Evolutionary conservation across 768 basidiomycete species (phyloP), one percentile per base, ranked within the genome.

Genomic region (Suillus spraguei): DNA sequence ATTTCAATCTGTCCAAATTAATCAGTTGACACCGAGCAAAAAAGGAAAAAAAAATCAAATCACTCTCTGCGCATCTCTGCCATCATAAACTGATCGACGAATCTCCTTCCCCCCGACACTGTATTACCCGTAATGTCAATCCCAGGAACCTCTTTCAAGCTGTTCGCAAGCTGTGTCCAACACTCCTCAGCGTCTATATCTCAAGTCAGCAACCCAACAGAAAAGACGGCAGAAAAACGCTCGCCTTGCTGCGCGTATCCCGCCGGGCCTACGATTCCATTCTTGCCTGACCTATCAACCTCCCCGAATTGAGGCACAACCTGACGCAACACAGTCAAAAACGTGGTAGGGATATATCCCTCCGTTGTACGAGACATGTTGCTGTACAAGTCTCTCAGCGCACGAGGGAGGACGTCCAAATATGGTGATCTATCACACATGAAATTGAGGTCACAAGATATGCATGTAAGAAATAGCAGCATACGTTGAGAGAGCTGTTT

Each of bases 291-390:
- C 62, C 80, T 80, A 68, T 80, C 85, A 68, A 82, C 67, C 72
- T 99, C 95, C 4, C 87, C 91, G 69, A 99, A 99, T 77, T 98
- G 97, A 3, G 97, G 97, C 36, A 93, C 88, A 10, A 87, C 85
- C 62, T 85, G 82, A 22, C 96, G 86, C 46, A 99, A 78, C 11
- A 85, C 79, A 22, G 81, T 78, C 66, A 97, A 78, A 76, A 98
- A 95, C 1, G 74, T 39, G 13, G 80, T 64, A 0, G 97, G 97
- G 0, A 87, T 85, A 59, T 95, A 85, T 20, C 83, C 85, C 52
- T 92, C 90, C 0, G 90, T 88, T 1, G 94, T 94, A 44, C 82
- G 82, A 4, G 81, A 72, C 94, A 99, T 95, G 60, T 76, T 81
- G 3, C 70, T 66, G 73, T 92, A 96, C 3, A 97, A 79, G 60